Evolutionary conservation across 306 rosid species (phyloP), one percentile per base, ranked within the genome.

Genomic region (Cucumis sativus): DNA sequence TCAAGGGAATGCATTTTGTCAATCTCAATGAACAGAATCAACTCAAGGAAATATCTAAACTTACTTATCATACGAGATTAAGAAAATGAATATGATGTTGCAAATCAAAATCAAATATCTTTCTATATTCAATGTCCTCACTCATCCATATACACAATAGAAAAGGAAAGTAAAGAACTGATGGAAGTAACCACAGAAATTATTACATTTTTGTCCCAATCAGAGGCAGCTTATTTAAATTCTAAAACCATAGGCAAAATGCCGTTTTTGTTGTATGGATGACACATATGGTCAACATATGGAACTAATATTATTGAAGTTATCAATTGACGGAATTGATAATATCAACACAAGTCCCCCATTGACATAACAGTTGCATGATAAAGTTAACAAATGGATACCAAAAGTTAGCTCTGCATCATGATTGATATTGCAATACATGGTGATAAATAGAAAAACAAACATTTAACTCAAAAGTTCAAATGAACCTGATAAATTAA

Each of bases 401-500:
- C 11, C 18, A 43, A 68, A 68, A 68, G 0, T 43, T 41, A 68
- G 3, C 58, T 70, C 20, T 23, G 57, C 21, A 70, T 23, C 23
- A 14, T 45, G 58, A 47, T 21, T 33, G 20, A 45, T 13, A 14
- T 17, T 40, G 21, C 13, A 10, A 70, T 43, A 2, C 25, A 47
- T 23, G 39, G 41, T 47, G 41, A 70, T 28, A 16, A 51, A 49
- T 33, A 72, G 76, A 12, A 51, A 72, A 51, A 30, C 8, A 51
- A 25, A 28, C 15, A 47, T 1, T 51, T 49, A 69, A n/a, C 25
- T 51, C 33, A 74, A 28, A 65, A 71, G 74, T 17, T 80, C 58
- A 67, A 51, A 81, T 73, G 77, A 78, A 94, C 99, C 99, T 89
- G 99, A 88, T 71, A 95, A 77, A 78, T 82, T 90, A 76, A 92